Percentiles rank a stretch among this genome's conserved stretches.
These are phyloP conservation scores for Yamadazyma spencermartinsiae DNA, from an alignment of 1,139 yeast genomes.

Conservation along the genomic window DNA sequence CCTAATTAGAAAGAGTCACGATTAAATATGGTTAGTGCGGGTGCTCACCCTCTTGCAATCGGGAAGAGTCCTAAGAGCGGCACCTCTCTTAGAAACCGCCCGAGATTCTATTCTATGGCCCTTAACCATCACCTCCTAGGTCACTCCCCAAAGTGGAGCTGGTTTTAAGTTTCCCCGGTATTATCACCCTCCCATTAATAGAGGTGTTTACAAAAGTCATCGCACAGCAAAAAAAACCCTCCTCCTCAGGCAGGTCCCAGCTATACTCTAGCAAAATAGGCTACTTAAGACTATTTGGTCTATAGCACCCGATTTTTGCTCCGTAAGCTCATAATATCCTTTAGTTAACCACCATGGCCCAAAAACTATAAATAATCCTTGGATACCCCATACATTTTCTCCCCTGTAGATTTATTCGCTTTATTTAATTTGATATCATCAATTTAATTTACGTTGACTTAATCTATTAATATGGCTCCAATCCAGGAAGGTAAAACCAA, in stretches of 20 bases:
- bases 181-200: neutral
- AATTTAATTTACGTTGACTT: too few relatives aligned
- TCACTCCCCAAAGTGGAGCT: too few relatives aligned
- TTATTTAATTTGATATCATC: neutral
- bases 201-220: neutral
- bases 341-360: neutral
- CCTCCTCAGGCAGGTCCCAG: neutral
- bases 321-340: conserved; percentile 3
- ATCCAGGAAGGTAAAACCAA: conserved; percentile 16
- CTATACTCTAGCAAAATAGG: neutral
- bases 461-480: conserved; percentile 16
- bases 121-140: too few relatives aligned
- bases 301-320: conserved; percentile 6
- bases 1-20: conserved; percentile 3
- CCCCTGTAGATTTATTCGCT: neutral
- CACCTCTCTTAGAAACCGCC: neutral
- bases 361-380: conserved; percentile 2
- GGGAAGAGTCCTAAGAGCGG: neutral
- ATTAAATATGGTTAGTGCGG: too few relatives aligned
- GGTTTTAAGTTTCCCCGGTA: too few relatives aligned
- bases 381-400: neutral
- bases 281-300: neutral
- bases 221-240: conserved; percentile 1
- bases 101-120: neutral
- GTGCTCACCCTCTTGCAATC: neutral